Conservation (phyloP, 1,139 yeast genomes). For the Hanseniaspora gamundiae region DNA sequence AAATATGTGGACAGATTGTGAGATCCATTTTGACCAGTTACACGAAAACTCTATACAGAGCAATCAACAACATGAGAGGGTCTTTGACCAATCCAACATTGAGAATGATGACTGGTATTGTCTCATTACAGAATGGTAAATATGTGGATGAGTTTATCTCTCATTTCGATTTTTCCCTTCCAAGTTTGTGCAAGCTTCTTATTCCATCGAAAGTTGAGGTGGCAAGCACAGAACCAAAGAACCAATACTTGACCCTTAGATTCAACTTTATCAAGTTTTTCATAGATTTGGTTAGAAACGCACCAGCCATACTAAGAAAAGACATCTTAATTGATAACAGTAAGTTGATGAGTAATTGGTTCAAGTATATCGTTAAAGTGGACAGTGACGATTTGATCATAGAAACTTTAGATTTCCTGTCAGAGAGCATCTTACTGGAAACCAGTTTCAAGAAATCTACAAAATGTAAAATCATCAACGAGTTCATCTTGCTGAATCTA, state of each 20-base stretch:
- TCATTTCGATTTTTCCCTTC: conserved; percentile 53
- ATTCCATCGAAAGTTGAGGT: conserved; percentile 39
- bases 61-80: conserved; percentile 47
- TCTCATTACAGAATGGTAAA: conserved; percentile 37
- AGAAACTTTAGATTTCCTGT: conserved; percentile 37
- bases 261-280: conserved; percentile 49
- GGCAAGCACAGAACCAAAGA: conserved; percentile 20
- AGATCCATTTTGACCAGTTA: conserved; percentile 32
- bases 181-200: conserved; percentile 50
- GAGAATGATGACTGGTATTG: conserved; percentile 40
- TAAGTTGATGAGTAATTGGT: conserved; percentile 49
- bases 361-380: conserved; percentile 47
- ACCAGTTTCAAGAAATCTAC: conserved; percentile 50
- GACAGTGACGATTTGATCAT: conserved; percentile 37
- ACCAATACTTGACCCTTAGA: conserved; percentile 34
- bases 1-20: background rate
- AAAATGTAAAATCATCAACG: conserved; percentile 69
- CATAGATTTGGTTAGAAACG: conserved; percentile 36
- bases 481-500: conserved; percentile 53
- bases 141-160: conserved; percentile 47
- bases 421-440: conserved; percentile 44
- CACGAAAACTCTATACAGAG: conserved; percentile 55
- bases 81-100: conserved; percentile 51
- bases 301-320: conserved; percentile 44
- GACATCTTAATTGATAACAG: conserved; percentile 48